Percentiles rank a stretch among this genome's conserved stretches.
phyloP scores from a whole-genome alignment of 345 rosid species.

The Camelina neglecta region DNA sequence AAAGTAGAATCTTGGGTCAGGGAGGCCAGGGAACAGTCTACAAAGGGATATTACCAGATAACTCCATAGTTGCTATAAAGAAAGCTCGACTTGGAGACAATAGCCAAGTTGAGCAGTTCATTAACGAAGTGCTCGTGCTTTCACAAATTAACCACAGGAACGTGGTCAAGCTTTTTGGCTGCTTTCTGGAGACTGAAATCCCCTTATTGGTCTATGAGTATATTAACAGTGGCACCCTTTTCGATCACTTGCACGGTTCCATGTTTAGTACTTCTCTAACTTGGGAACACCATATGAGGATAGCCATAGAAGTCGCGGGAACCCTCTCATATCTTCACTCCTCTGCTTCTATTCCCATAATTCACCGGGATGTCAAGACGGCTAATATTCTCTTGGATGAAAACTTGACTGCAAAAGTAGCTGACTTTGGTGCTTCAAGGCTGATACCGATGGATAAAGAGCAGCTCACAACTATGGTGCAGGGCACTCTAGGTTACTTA shows the following conservation, averaged over 20 bases:
- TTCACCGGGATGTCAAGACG: slow-evolving; percentile 56
- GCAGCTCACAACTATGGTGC: slow-evolving; percentile 51
- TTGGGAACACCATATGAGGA: slow-evolving; percentile 49
- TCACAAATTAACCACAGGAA: slow-evolving; percentile 56
- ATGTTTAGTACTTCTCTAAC: slow-evolving; percentile 9
- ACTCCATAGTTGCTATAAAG: slow-evolving; percentile 42
- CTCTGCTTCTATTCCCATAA: slow-evolving; percentile 48
- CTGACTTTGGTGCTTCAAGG: slow-evolving; percentile 60
- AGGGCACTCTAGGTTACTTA: slow-evolving; percentile 52
- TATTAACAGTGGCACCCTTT: slow-evolving; percentile 41
- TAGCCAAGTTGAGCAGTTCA: slow-evolving; percentile 48
- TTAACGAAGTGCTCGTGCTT: slow-evolving; percentile 50
- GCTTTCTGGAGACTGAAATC: slow-evolving; percentile 43
- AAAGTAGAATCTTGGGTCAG: slow-evolving; percentile 34
- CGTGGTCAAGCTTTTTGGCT: slow-evolving; percentile 48
- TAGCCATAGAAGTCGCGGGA: slow-evolving; percentile 48
- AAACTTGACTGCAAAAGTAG: slow-evolving; percentile 50
- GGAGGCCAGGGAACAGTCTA: slow-evolving; percentile 52
- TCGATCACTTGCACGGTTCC: slow-evolving; percentile 41
- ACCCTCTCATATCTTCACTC: slow-evolving; percentile 56
- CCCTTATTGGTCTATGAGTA: slow-evolving; percentile 46
- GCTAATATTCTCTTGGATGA: slow-evolving; percentile 54
- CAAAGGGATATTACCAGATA: slow-evolving; percentile 43
- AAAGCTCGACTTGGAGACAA: slow-evolving; percentile 41
- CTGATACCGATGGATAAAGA: slow-evolving; percentile 48